These are phyloP conservation scores for Penicillium italicum DNA, from an alignment of 2,329 filamentous ascomycete species.

Conservation along the genomic window DNA sequence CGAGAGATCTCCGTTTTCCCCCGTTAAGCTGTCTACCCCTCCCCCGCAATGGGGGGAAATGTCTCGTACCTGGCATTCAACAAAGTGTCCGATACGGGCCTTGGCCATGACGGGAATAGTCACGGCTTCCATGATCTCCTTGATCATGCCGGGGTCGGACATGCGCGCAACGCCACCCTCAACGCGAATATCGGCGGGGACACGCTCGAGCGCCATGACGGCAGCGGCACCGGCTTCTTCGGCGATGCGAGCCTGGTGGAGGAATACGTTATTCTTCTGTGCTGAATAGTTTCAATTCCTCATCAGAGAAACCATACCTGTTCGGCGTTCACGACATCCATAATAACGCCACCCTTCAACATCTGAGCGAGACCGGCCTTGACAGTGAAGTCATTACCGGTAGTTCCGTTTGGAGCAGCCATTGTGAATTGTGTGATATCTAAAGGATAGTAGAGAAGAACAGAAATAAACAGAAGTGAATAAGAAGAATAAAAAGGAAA, in stretches of 20 bases:
- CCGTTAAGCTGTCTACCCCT: neutral
- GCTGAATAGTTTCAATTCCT: neutral
- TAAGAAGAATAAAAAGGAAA: slow-evolving; percentile 4
- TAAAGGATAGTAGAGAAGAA: slow-evolving; percentile 3
- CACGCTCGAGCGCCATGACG: slow-evolving; percentile 97
- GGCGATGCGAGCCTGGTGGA: slow-evolving; percentile 78
- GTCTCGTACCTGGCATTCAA: slow-evolving; percentile 74
- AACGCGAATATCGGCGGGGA: slow-evolving; percentile 89
- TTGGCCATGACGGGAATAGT: slow-evolving; percentile 99
- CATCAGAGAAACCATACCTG: slow-evolving; percentile 51
- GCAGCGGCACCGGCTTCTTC: slow-evolving; percentile 94
- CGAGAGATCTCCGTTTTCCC: neutral
- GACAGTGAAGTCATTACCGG: slow-evolving; percentile 68
- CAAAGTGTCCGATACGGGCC: slow-evolving; percentile 94
- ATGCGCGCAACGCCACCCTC: slow-evolving; percentile 94
- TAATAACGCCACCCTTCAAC: slow-evolving; percentile 98
- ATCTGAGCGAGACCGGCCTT: slow-evolving; percentile 96
- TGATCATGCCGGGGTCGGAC: slow-evolving; percentile 92
- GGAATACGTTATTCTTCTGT: neutral
- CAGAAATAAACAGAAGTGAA: slow-evolving; percentile 5
- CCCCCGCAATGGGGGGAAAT: slow-evolving; percentile 1
- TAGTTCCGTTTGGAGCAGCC: slow-evolving; percentile 34
- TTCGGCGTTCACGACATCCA: slow-evolving; percentile 93
- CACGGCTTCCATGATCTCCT: slow-evolving; percentile 88
- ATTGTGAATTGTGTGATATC: slow-evolving; percentile 26